phyloP scores from a whole-genome alignment of 2,329 filamentous ascomycete species.

The Pseudogymnoascus sp. region DNA sequence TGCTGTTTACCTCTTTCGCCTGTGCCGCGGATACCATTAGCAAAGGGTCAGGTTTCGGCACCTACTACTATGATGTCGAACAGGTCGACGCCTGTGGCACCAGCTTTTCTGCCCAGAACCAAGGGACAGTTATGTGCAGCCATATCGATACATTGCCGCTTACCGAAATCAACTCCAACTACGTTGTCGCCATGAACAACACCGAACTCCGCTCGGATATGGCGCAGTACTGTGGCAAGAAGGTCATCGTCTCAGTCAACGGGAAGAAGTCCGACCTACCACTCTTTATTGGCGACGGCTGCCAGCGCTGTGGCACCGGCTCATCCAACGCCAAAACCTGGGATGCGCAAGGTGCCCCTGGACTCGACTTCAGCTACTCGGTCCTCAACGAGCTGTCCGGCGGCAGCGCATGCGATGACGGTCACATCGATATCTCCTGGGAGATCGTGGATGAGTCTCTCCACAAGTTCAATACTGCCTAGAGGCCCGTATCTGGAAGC shows the following conservation, averaged over 20 bases:
- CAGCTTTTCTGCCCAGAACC: neutral
- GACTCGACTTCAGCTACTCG: slow-evolving; percentile 4
- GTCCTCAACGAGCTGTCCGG: neutral
- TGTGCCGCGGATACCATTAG: neutral
- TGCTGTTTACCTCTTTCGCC: neutral
- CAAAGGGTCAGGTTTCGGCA: neutral
- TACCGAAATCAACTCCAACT: neutral
- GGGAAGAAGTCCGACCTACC: neutral
- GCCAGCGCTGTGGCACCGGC: neutral
- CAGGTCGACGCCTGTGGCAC: neutral
- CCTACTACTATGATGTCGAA: neutral
- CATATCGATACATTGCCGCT: neutral
- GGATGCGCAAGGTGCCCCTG: neutral
- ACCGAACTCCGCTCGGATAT: neutral
- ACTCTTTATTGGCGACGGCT: slow-evolving; percentile 1
- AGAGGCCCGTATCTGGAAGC: neutral
- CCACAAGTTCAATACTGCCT: neutral
- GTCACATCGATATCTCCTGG: slow-evolving; percentile 1
- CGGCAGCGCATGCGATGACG: neutral
- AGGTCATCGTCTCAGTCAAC: neutral
- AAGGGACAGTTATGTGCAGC: neutral
- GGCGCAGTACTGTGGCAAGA: neutral
- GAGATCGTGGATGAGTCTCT: neutral
- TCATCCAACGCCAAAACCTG: neutral
- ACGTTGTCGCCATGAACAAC: slow-evolving; percentile 5